Percentiles rank a stretch among this genome's conserved stretches.
Conservation (phyloP, 2,329 filamentous ascomycete genomes). For the Trichophyton verrucosum region DNA sequence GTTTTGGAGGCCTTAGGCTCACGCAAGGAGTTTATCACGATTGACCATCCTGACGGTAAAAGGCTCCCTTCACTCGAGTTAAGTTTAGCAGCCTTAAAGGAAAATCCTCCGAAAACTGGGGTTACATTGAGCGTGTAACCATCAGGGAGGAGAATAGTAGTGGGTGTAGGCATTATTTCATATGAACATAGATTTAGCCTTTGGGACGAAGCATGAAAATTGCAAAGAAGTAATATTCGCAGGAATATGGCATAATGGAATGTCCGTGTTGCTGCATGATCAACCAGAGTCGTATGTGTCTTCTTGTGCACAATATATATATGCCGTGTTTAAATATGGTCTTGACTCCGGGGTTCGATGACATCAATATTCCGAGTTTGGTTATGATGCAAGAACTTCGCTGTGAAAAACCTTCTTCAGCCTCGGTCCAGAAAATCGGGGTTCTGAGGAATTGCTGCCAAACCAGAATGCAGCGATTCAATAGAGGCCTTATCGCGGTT, state of each 20-base stretch:
- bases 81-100: slow-evolving; percentile 73
- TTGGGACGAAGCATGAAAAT: not conserved
- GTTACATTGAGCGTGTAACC: slow-evolving; percentile 70
- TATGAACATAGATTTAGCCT: not conserved
- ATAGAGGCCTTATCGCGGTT: no score
- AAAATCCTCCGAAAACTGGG: slow-evolving; percentile 81
- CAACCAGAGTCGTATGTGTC: not conserved
- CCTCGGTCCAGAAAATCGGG: not conserved
- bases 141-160: slow-evolving; percentile 57
- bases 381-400: not conserved
- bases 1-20: not conserved
- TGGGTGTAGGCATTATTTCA: slow-evolving; percentile 8
- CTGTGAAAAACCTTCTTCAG: not conserved
- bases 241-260: not conserved
- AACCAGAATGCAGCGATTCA: no score
- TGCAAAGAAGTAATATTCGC: not conserved
- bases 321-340: not conserved
- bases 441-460: no score
- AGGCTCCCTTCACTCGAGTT: slow-evolving; percentile 51
- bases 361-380: not conserved
- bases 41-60: slow-evolving; percentile 80
- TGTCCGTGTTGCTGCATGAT: not conserved
- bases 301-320: not conserved
- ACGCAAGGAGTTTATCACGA: slow-evolving; percentile 51
- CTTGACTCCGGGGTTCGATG: not conserved